Percentiles rank a stretch among this genome's conserved stretches.
Conservation (phyloP, 345 rosid species). For the Euphorbia pulcherrima region DNA sequence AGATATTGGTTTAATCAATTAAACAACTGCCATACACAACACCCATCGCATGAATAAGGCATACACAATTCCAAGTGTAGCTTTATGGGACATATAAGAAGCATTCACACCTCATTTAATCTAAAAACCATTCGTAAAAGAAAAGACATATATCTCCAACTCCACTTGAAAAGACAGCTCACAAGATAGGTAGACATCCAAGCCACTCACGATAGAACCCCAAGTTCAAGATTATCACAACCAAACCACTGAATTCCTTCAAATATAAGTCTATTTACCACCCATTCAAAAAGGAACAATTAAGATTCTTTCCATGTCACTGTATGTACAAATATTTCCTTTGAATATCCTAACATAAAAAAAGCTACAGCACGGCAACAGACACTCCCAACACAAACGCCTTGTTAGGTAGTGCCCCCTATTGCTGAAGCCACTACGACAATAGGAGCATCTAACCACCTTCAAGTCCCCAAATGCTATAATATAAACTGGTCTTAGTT, state of each 20-base stretch:
- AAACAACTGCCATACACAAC: constrained; percentile 10
- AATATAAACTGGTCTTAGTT: constrained; percentile 44
- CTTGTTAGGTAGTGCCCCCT: constrained; percentile 40
- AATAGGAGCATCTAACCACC: constrained; percentile 44
- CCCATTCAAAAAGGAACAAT: constrained; percentile 23
- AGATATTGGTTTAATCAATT: constrained; percentile 4
- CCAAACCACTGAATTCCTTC: constrained; percentile 25
- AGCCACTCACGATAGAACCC: constrained; percentile 27
- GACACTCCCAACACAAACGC: constrained; percentile 42
- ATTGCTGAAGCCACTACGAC: constrained; percentile 47
- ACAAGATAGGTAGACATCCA: constrained; percentile 17
- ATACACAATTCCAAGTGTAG: not conserved
- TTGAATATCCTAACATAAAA: constrained; percentile 34
- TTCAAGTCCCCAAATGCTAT: constrained; percentile 38
- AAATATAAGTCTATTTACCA: constrained; percentile 23
- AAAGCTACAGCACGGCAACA: constrained; percentile 40
- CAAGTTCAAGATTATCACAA: constrained; percentile 15
- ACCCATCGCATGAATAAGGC: constrained; percentile 10
- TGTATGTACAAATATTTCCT: constrained; percentile 45
- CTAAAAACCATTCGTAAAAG: constrained; percentile 26
- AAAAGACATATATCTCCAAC: constrained; percentile 32
- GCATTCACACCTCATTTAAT: constrained; percentile 16
- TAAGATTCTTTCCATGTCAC: constrained; percentile 22
- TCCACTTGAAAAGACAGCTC: constrained; percentile 30
- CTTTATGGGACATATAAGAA: constrained; percentile 13